Base-by-base conservation (phyloP, 768 basidiomycete species). In the Amanita inopinata region DNA sequence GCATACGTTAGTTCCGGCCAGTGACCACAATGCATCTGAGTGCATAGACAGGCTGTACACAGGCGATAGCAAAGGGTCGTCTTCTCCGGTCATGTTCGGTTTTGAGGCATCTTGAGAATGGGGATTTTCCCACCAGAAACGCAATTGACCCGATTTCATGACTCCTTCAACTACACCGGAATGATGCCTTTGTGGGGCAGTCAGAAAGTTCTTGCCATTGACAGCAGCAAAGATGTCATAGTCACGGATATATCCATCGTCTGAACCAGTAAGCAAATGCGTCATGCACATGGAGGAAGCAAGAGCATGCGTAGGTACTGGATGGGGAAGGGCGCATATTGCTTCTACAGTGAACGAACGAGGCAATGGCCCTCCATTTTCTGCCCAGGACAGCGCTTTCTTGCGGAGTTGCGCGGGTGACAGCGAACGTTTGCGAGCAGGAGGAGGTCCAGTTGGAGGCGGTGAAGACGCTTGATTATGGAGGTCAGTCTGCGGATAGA, bases 21-120 rank as follows among this genome's bases (percentile, higher is more conserved):
- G 67, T 12, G 83, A 73, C 91, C 92, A 99, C 6, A 99, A 64
- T 9, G 88, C 96, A 59, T 98, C 92, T 2, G 83, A 82, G 43
- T 98, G 92, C 69, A 92, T 81, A 6, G 79, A 78, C 56, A 99
- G 69, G 54, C 90, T 93, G 60, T 92, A 90, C 12, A 96, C 89
- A 7, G 94, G 82, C 15, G 78, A 74, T 33, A 76, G 58, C 15
- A 67, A 52, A 15, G 65, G 51, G 28, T 80, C 79, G 15, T 77
- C 76, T 18, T 71, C 71, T 41, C 59, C 60, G 17, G 59, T 51
- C 23, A 51, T 46, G 18, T 57, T 55, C 53, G 39, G 53, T 52
- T 57, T 60, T 30, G 54, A 49, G 9, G 51, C 45, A 36, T 60
- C 63, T 28, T 55, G 53, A 20, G 59, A 47, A 4, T 56, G 53